Percentiles rank a stretch among this genome's conserved stretches.
Evolutionary conservation across 805 yeast genomes (phyloP).

Genomic region (Myxozyma geophila): DNA sequence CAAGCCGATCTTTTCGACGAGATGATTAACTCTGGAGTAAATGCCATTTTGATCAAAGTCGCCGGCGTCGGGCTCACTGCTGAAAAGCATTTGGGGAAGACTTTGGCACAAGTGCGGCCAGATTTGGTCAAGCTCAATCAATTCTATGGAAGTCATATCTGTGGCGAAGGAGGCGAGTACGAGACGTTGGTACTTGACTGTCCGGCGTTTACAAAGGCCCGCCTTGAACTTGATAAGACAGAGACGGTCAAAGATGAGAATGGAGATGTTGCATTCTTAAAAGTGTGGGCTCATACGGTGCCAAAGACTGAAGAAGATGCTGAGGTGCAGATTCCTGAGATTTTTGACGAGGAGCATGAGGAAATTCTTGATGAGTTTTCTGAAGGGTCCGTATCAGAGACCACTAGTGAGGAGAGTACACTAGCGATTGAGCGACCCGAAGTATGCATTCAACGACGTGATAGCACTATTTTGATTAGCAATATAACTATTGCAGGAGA

Average conservation of each 20-base stretch:
- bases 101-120: constrained; percentile 65
- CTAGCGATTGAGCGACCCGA: neutral
- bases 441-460: neutral
- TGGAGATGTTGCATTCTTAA: constrained; percentile 74
- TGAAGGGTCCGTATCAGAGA: neutral
- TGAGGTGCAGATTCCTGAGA: constrained; percentile 37
- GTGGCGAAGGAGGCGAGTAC: constrained; percentile 99
- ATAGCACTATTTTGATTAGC: neutral
- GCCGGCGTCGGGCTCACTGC: constrained; percentile 83
- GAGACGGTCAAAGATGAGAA: constrained; percentile 17
- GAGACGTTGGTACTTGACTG: constrained; percentile 92
- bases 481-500: constrained; percentile 1
- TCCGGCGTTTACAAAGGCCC: constrained; percentile 66
- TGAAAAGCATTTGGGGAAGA: constrained; percentile 67
- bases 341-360: constrained; percentile 46
- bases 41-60: constrained; percentile 87
- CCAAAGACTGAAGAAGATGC: constrained; percentile 34
- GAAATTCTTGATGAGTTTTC: constrained; percentile 5
- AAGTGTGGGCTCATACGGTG: constrained; percentile 57
- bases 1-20: constrained; percentile 81
- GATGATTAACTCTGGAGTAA: constrained; percentile 68
- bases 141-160: constrained; percentile 81
- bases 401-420: neutral
- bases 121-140: constrained; percentile 58
- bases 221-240: constrained; percentile 53